phyloP scores from a whole-genome alignment of 1,284 basidiomycete genomes.

The Boletus semigastroideus region DNA sequence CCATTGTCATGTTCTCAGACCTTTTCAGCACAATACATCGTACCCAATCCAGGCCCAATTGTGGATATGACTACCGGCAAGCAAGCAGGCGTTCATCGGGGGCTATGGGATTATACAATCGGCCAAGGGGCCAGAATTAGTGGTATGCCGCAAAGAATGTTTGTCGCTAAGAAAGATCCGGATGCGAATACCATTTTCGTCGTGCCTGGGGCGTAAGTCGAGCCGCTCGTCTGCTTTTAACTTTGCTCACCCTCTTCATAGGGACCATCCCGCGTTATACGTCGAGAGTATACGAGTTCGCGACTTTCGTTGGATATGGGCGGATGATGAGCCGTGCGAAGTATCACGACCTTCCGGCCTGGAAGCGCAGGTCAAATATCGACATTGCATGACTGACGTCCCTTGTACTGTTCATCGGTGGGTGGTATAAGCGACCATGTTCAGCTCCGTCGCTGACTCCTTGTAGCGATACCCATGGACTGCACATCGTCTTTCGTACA shows the following conservation, averaged over 20 bases:
- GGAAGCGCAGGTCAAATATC: constrained; percentile 59
- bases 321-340: constrained; percentile 50
- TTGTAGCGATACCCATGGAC: constrained; percentile 23
- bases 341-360: constrained; percentile 46
- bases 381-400: constrained; percentile 67
- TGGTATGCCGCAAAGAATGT: constrained; percentile 66
- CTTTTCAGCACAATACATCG: constrained; percentile 72
- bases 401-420: constrained; percentile 43
- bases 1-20: constrained; percentile 9
- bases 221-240: not conserved
- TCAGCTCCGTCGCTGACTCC: not conserved
- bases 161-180: constrained; percentile 74
- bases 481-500: constrained; percentile 52
- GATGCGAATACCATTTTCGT: constrained; percentile 66
- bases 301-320: constrained; percentile 79
- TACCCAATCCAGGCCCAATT: constrained; percentile 66
- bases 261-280: constrained; percentile 67
- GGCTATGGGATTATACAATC: constrained; percentile 88
- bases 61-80: constrained; percentile 57
- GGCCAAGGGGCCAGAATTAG: constrained; percentile 74
- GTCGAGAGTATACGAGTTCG: constrained; percentile 45
- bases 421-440: constrained; percentile 2
- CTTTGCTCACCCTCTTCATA: constrained; percentile 25
- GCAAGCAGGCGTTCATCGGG: constrained; percentile 64
- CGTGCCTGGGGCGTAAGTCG: constrained; percentile 70